Evolutionary conservation across 2,329 filamentous ascomycete genomes (phyloP).

Genomic region (Aspergillus brasiliensis): DNA sequence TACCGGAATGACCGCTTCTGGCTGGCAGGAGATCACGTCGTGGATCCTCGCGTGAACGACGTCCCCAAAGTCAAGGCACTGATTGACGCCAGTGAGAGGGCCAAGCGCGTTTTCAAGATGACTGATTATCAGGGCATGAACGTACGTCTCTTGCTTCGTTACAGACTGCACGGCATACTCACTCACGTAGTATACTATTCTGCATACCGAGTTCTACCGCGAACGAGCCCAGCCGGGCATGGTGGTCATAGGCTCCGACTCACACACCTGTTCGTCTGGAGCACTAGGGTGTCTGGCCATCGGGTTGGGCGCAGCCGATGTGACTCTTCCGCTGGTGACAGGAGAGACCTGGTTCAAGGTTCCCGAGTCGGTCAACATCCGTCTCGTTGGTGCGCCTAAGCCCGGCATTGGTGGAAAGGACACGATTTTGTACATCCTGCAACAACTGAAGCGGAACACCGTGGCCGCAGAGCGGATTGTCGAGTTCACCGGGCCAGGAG

Average conservation of each 20-base stretch:
- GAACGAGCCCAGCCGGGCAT: conserved; percentile 50
- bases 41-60: conserved; percentile 48
- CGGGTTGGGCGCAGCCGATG: conserved; percentile 51
- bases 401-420: conserved; percentile 50
- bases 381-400: conserved; percentile 39
- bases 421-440: conserved; percentile 49
- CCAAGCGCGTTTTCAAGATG: conserved; percentile 47
- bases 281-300: conserved; percentile 46
- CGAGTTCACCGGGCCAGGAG: conserved; percentile 49
- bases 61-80: conserved; percentile 39
- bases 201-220: conserved; percentile 52
- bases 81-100: conserved; percentile 41
- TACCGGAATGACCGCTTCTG: conserved; percentile 55
- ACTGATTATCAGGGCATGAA: conserved; percentile 48
- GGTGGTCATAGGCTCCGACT: conserved; percentile 49
- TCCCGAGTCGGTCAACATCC: conserved; percentile 47
- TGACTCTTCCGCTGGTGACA: conserved; percentile 48
- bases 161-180: not conserved
- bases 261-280: conserved; percentile 51
- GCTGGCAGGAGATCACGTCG: conserved; percentile 54
- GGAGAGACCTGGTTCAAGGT: conserved; percentile 53
- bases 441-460: conserved; percentile 50
- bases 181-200: conserved; percentile 39
- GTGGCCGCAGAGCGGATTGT: conserved; percentile 49
- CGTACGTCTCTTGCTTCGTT: conserved; percentile 11